Base-by-base conservation (phyloP, 108 stramenopile species). In the Cyclostephanos tholiformis region DNA sequence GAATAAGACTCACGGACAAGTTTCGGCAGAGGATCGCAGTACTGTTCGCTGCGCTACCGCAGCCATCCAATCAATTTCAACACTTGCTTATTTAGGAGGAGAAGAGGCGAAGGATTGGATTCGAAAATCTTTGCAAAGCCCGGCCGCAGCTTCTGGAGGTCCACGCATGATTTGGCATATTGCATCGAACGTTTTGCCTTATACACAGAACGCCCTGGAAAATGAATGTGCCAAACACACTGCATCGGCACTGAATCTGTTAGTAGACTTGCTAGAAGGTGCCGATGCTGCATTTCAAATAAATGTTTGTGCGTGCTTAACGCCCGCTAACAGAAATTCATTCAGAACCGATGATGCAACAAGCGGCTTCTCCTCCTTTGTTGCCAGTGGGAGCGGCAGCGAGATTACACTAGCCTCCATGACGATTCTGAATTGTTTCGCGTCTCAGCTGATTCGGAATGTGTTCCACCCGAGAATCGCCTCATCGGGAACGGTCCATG, bases 31-130 rank as follows among this genome's bases (percentile, higher is more conserved):
- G 25, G 79, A 73, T 20, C 61, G 68, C 6, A 63, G 46, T 2
- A 72, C 68, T 4, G 60, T 80, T 4, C 62, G 41, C n/a, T 39
- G 48, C 30, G 72, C 72, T 12, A 74, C 72, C n/a, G 16, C 56
- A 25, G 67, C 58, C 0, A 63, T 80, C 26, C 58, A 67, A 20
- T 73, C 79, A 13, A 80, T 80, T 80, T 72, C 68, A 50, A 74
- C 53, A 41, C 49, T 80, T 35, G 72, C 63, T 17, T 68, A 49
- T 65, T 64, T 80, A 32, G 79, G 79, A 49, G 79, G 72, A 49
- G 44, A 49, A 0, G 30, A 36, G 20, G 63, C 72, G 14, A 74
- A 55, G 48, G 79, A 69, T 22, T 80, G 67, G 79, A 58, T 80
- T 48, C 49, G 72, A 57, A 20, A 60, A 10, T 74, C 72, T 2